Evolutionary conservation across 2,329 filamentous ascomycete species (phyloP), one percentile per base, ranked within the genome.

Genomic region (Phaeosphaeria sp.): DNA sequence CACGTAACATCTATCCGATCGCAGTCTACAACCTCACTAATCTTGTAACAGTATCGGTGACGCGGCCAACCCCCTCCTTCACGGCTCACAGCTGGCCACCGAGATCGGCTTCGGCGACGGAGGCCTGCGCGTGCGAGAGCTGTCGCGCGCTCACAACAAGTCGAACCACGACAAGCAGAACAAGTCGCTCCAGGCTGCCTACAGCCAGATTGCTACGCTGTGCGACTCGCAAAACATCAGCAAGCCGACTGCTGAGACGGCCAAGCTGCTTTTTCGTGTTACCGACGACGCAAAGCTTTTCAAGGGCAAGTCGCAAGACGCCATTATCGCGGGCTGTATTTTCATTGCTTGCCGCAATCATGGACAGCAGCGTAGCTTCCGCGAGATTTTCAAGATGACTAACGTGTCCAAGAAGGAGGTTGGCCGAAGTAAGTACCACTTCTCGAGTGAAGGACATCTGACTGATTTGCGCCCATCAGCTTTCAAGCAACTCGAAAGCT

Each of bases 391-490:
- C 80, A 90, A 92, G 60, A 84, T 98, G 76, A 99, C 95, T 9
- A 92, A 91, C 67, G 94, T 99, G 25, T 89, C 90, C 59, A 97
- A 98, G 83, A 98, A 98, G 81, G 96, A 99, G 74, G 97, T 99
- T 63, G 95, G 95, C 21, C 85, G 93, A 56, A 94, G 42, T 44
- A 44, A 9, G 42, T 44, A 20, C 3, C 13, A 18, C 9, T 22
- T 21, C 18, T 5, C 17, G 5, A 4, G 5, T 39, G 15, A 17
- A 39, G 36, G 36, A n/a, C 15, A 4, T 39, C 36, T 39, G 15
- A 44, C 42, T 44, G 9, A 44, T 9, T 15, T 44, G 36, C 36
- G 11, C 17, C 6, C 21, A 20, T 22, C 42, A 44, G 42, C 94
- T 22, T 99, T 97, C 85, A 99, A 99, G 84, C 55, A 88, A 56